Conservation (phyloP, 2,329 filamentous ascomycete species). For the Emergomyces pasteurianus region DNA sequence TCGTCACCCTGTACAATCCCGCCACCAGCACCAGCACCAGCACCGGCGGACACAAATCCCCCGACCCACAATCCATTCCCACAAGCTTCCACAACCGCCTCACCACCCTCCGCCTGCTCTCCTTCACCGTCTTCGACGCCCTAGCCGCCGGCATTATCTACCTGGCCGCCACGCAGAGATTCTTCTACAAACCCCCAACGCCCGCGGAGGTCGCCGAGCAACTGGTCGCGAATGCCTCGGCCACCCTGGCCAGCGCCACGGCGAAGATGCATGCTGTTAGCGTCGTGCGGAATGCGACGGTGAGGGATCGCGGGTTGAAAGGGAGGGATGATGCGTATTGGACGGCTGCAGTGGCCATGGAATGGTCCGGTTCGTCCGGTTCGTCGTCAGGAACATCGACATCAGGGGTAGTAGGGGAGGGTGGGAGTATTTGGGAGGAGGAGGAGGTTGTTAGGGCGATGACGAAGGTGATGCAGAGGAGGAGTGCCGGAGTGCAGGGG, state of each 20-base stretch:
- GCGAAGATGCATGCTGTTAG: conserved; percentile 60
- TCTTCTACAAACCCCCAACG: conserved; percentile 52
- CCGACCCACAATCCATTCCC: conserved; percentile 9
- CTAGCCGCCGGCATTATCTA: conserved; percentile 56
- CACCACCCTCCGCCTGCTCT: conserved; percentile 49
- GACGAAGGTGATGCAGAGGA: conserved; percentile 56
- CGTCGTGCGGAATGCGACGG: conserved; percentile 67
- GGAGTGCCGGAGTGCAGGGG: conserved; percentile 33
- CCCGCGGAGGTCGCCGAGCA: conserved; percentile 56
- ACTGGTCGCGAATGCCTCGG: conserved; percentile 34
- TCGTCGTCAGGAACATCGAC: background rate
- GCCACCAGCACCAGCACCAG: too few species aligned
- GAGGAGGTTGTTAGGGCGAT: conserved; percentile 49
- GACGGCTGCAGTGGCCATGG: conserved; percentile 44
- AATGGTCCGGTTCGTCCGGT: conserved; percentile 33
- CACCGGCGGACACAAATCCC: background rate
- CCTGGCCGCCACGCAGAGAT: conserved; percentile 66
- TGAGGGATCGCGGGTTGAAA: conserved; percentile 61
- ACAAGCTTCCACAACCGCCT: conserved; percentile 28
- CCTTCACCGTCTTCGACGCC: conserved; percentile 53
- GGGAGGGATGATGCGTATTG: conserved; percentile 61
- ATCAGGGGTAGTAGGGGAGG: conserved; percentile 41
- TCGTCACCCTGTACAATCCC: conserved; percentile 50
- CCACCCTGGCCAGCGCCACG: conserved; percentile 47
- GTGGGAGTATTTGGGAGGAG: conserved; percentile 58